Evolutionary conservation across 2,329 filamentous ascomycete species (phyloP).

Genomic region (Byssoonygena ceratinophila): DNA sequence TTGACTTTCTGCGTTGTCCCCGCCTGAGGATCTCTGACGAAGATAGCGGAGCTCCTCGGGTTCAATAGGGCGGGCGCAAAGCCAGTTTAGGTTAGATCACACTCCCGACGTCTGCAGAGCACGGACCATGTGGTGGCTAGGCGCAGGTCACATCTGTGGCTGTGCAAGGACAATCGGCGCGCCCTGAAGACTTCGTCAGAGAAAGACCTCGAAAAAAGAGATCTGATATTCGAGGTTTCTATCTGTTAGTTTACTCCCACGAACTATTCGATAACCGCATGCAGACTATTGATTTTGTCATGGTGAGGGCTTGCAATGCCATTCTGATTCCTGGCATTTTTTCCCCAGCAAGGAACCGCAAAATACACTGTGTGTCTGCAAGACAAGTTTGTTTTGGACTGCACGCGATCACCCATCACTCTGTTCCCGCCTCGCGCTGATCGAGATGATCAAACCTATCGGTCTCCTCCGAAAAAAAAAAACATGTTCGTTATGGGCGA

Average conservation of each 20-base stretch:
- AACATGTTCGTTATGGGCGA: not conserved
- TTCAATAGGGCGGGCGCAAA: slow-evolving; percentile 11
- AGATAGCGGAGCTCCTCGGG: not conserved
- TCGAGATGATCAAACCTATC: not conserved
- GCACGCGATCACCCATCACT: no score
- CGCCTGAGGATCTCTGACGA: slow-evolving; percentile 1
- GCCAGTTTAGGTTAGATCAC: no score
- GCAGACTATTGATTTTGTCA: not conserved
- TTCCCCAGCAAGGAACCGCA: no score
- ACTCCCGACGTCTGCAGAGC: no score
- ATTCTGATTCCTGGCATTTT: no score
- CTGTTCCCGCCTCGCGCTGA: no score
- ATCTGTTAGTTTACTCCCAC: not conserved
- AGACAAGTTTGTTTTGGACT: no score
- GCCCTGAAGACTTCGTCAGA: not conserved
- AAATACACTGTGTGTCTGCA: no score
- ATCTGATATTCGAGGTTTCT: not conserved
- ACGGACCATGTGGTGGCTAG: no score
- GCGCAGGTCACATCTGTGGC: not conserved
- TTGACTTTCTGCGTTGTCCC: not conserved
- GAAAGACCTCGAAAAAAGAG: no score
- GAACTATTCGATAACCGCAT: not conserved
- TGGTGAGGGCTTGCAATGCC: not conserved
- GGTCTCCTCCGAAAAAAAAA: not conserved
- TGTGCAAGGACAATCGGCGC: not conserved